Conservation (phyloP, 2,329 filamentous ascomycete genomes). For the Hypoxylon sp. region DNA sequence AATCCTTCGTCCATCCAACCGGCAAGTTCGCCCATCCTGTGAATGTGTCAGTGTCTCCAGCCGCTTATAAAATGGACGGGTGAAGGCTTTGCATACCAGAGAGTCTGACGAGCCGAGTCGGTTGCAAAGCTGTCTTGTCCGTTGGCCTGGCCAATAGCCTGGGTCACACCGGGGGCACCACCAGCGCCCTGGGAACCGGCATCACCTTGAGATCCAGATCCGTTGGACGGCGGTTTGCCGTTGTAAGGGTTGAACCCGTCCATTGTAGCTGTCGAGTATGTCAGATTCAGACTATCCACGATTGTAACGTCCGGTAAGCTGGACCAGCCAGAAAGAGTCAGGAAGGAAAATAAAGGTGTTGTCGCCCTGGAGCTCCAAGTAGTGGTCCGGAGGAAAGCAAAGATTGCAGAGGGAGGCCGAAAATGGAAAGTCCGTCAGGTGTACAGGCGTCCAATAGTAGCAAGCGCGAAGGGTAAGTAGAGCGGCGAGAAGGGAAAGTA, state of each 20-base stretch:
- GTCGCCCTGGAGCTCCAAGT: too few relatives aligned
- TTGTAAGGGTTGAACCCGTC: conserved; percentile 48
- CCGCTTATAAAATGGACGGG: background rate
- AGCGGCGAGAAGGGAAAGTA: background rate
- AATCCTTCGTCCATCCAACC: conserved; percentile 99
- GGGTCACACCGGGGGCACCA: conserved; percentile 42
- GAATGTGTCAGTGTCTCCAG: conserved; percentile 13
- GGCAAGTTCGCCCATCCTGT: conserved; percentile 98
- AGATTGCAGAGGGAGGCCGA: too few relatives aligned
- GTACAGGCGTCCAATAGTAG: too few relatives aligned
- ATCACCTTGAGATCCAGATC: conserved; percentile 49
- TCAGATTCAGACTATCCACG: background rate
- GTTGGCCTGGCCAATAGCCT: conserved; percentile 45
- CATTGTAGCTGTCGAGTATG: conserved; percentile 39
- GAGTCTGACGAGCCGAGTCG: conserved; percentile 63
- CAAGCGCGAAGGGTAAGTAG: too few relatives aligned
- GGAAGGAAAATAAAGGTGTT: background rate
- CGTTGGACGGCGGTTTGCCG: conserved; percentile 48
- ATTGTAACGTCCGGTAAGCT: background rate
- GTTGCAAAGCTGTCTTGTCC: conserved; percentile 47
- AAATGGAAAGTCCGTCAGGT: too few relatives aligned
- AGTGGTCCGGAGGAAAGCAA: too few relatives aligned
- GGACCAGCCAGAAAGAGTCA: background rate
- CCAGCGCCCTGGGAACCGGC: conserved; percentile 46
- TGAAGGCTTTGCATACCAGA: conserved; percentile 55